Conservation (phyloP, 306 rosid species). For the Vigna nakashimae region DNA sequence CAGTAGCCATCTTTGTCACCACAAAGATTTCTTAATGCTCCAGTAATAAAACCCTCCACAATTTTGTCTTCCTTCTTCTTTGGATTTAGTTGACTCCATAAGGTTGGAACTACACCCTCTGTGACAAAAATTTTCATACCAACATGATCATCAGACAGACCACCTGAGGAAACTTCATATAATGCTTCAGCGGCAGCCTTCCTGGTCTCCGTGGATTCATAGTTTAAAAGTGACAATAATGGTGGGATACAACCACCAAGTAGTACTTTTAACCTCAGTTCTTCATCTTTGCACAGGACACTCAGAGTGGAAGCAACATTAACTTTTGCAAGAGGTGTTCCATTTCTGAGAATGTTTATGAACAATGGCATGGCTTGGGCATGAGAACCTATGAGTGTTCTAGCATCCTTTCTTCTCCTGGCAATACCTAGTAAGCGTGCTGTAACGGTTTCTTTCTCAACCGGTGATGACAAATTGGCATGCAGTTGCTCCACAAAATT, state of each 20-base stretch:
- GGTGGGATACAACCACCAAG: constrained; percentile 99
- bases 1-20: constrained; percentile 94
- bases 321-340: constrained; percentile 83
- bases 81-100: constrained; percentile 89
- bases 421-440: constrained; percentile 73
- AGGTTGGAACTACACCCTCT: constrained; percentile 96
- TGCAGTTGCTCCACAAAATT: constrained; percentile 89
- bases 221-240: constrained; percentile 83
- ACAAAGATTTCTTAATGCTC: constrained; percentile 96
- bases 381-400: constrained; percentile 87
- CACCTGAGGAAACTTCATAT: constrained; percentile 91
- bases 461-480: constrained; percentile 76
- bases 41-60: constrained; percentile 94
- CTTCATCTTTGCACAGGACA: constrained; percentile 90
- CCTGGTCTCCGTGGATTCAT: constrained; percentile 79
- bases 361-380: constrained; percentile 99
- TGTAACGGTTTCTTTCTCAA: constrained; percentile 83
- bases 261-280: constrained; percentile 91
- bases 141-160: constrained; percentile 90
- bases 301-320: constrained; percentile 84
- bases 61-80: constrained; percentile 78
- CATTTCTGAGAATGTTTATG: constrained; percentile 88
- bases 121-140: constrained; percentile 93
- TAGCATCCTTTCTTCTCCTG: constrained; percentile 77
- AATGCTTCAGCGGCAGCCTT: constrained; percentile 97